Conservation (phyloP, 2,329 filamentous ascomycete genomes). For the Septoria linicola region DNA sequence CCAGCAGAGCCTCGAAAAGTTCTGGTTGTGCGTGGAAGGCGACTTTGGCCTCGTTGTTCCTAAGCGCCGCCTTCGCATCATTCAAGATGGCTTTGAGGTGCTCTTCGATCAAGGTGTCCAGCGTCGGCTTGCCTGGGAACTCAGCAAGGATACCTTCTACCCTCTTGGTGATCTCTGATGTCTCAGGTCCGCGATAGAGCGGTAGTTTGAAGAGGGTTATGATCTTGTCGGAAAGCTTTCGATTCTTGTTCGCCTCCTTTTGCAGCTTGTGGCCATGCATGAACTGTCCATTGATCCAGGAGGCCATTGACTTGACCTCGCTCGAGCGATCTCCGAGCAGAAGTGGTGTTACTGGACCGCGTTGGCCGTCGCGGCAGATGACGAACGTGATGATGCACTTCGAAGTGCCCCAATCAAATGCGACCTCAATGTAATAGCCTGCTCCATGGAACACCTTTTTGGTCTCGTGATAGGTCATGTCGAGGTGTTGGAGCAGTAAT, state of each 20-base stretch:
- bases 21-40: neutral
- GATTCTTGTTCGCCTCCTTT: neutral
- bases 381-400: too few relatives aligned
- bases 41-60: neutral
- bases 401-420: too few relatives aligned
- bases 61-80: conserved; percentile 8
- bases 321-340: neutral
- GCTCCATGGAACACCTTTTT: too few relatives aligned
- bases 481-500: too few relatives aligned
- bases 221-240: conserved; percentile 8
- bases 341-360: neutral
- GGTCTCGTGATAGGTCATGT: too few relatives aligned
- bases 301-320: conserved; percentile 15
- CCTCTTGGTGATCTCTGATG: neutral
- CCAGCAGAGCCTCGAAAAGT: neutral
- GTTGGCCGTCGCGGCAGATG: conserved; percentile 2
- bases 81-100: conserved; percentile 14
- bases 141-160: conserved; percentile 2
- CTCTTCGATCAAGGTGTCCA: conserved; percentile 12
- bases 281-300: conserved; percentile 13
- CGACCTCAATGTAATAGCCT: too few relatives aligned
- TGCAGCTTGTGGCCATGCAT: conserved; percentile 13
- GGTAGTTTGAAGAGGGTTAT: conserved; percentile 15
- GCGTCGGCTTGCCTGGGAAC: conserved; percentile 8
- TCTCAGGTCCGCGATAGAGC: conserved; percentile 1